Evolutionary conservation across 768 basidiomycete species (phyloP).

Genomic region (Lactarius psammicola): DNA sequence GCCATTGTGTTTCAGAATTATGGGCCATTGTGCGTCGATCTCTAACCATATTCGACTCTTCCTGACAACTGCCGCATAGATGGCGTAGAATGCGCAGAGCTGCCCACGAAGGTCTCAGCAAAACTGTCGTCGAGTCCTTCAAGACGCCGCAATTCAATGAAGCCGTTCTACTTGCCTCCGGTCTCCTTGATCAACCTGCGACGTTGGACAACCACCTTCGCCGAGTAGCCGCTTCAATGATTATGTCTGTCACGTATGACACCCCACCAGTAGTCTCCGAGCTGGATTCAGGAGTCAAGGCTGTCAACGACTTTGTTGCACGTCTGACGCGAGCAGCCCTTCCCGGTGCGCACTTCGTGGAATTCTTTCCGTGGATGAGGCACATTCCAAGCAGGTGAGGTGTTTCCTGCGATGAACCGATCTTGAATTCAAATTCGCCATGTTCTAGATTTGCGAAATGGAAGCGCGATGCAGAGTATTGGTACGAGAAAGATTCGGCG

Average conservation of each 20-base stretch:
- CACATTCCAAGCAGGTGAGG: constrained; percentile 7
- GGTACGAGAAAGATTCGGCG: constrained; percentile 8
- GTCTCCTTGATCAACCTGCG: neutral
- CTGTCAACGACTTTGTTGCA: neutral
- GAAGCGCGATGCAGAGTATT: constrained; percentile 18
- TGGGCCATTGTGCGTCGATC: constrained; percentile 16
- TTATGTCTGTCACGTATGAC: constrained; percentile 23
- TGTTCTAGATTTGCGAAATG: constrained; percentile 15
- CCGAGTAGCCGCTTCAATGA: constrained; percentile 11
- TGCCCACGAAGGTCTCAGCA: constrained; percentile 19
- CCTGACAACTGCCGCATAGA: constrained; percentile 6
- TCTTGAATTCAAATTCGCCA: too few species aligned
- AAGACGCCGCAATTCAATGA: constrained; percentile 8
- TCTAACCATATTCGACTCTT: neutral
- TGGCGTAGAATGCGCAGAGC: constrained; percentile 24
- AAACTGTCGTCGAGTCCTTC: neutral
- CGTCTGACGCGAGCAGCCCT: neutral
- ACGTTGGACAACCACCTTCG: neutral
- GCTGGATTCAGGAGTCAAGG: constrained; percentile 5
- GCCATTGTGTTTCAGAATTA: constrained; percentile 26
- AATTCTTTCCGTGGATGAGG: constrained; percentile 23
- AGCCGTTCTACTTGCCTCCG: constrained; percentile 3
- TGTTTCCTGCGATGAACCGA: neutral
- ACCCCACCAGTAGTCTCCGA: neutral
- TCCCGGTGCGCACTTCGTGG: constrained; percentile 18